phyloP scores from a whole-genome alignment of 1,284 basidiomycete species.

The Cryptococcus sp. region DNA sequence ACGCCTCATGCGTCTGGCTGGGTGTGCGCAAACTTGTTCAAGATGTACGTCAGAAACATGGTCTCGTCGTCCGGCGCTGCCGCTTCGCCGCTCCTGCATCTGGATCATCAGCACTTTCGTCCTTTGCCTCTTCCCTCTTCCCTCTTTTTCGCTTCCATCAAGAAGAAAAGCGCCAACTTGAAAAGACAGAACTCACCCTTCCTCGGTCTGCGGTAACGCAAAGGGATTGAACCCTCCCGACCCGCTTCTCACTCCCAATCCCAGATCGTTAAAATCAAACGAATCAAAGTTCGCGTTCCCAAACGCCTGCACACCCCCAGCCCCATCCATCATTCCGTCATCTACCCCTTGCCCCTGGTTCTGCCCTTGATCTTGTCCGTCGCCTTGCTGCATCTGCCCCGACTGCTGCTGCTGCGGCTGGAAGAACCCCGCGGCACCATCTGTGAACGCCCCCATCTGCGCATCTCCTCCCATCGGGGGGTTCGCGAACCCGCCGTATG shows the following conservation, averaged over 20 bases:
- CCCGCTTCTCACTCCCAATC: slow-evolving; percentile 19
- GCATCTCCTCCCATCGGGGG: slow-evolving; percentile 10
- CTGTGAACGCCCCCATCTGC: slow-evolving; percentile 7
- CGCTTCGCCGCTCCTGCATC: slow-evolving; percentile 12
- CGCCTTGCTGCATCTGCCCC: neutral
- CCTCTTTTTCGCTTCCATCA: neutral
- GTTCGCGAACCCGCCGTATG: slow-evolving; percentile 7
- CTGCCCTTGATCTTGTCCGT: slow-evolving; percentile 1
- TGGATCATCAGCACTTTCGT: slow-evolving; percentile 5
- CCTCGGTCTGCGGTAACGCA: slow-evolving; percentile 46
- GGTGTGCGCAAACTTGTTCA: slow-evolving; percentile 46
- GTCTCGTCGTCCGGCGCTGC: slow-evolving; percentile 22
- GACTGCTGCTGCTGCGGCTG: slow-evolving; percentile 8
- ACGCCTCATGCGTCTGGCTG: slow-evolving; percentile 31
- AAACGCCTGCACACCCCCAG: slow-evolving; percentile 12
- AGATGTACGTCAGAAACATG: slow-evolving; percentile 38
- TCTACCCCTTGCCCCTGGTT: neutral
- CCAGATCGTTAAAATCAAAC: slow-evolving; percentile 45
- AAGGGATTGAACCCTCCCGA: slow-evolving; percentile 47
- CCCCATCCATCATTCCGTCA: slow-evolving; percentile 2
- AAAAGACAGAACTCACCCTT: slow-evolving; percentile 32
- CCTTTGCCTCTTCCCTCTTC: neutral
- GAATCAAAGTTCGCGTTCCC: slow-evolving; percentile 29
- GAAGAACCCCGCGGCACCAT: slow-evolving; percentile 1
- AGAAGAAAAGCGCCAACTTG: no score